phyloP scores from a whole-genome alignment of 805 yeast genomes.

The Candida methanosorbosa region DNA sequence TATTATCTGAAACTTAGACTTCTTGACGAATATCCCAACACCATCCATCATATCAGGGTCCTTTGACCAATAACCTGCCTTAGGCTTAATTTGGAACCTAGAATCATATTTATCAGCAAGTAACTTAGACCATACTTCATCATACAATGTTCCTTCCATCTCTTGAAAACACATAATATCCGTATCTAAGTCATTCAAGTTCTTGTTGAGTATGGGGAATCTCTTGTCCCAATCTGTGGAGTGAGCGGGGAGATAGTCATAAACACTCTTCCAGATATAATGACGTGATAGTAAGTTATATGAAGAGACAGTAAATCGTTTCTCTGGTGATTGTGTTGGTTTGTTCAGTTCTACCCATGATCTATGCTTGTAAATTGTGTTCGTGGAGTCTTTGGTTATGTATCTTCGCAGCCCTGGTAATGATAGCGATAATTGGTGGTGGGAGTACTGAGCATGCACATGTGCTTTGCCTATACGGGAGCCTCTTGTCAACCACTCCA shows the following conservation, averaged over 20 bases:
- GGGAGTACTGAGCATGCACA: no score
- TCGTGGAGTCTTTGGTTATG: no score
- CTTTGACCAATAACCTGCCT: slow-evolving; percentile 45
- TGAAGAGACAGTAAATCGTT: slow-evolving; percentile 21
- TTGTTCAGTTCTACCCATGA: slow-evolving; percentile 8
- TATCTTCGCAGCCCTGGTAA: no score
- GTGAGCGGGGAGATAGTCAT: slow-evolving; percentile 37
- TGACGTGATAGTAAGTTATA: slow-evolving; percentile 30
- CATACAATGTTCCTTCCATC: slow-evolving; percentile 23
- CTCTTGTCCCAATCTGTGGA: slow-evolving; percentile 43
- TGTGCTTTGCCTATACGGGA: no score
- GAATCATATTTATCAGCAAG: slow-evolving; percentile 32
- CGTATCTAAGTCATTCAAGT: slow-evolving; percentile 28
- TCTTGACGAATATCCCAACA: slow-evolving; percentile 45
- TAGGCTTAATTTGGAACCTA: slow-evolving; percentile 38
- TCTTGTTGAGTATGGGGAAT: slow-evolving; percentile 31
- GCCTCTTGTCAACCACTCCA: no score
- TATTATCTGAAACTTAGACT: slow-evolving; percentile 34
- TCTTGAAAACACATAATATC: slow-evolving; percentile 49
- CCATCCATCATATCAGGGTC: slow-evolving; percentile 46
- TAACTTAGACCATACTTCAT: slow-evolving; percentile 17
- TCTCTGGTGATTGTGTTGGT: background rate
- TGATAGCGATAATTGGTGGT: no score
- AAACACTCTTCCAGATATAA: slow-evolving; percentile 53
- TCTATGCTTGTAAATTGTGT: slow-evolving; percentile 15